These are phyloP conservation scores for Perkinsus marinus DNA, from an alignment of 169 alveolate species.

Conservation along the genomic window DNA sequence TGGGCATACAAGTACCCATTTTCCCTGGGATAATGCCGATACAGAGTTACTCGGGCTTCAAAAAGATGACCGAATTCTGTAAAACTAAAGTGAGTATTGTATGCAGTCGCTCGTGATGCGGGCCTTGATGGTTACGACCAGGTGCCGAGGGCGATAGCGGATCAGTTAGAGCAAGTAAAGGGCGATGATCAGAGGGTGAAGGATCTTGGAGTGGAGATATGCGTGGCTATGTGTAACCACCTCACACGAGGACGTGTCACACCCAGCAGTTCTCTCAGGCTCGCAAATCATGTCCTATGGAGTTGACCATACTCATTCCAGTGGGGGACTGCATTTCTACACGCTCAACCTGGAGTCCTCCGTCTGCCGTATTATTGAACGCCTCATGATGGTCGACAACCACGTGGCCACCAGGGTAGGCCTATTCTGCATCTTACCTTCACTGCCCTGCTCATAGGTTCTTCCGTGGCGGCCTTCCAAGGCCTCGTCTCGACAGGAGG, in stretches of 20 bases:
- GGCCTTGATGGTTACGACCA: background rate
- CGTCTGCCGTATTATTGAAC: constrained; percentile 23
- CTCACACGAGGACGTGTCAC: background rate
- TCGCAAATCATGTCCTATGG: background rate
- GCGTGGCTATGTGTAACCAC: background rate
- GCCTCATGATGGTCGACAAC: constrained; percentile 17
- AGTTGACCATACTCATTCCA: background rate
- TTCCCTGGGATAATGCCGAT: constrained; percentile 55
- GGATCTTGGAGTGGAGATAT: constrained; percentile 14
- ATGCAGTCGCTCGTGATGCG: background rate
- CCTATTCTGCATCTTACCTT: background rate
- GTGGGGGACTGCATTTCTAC: constrained; percentile 38
- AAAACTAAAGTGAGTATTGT: constrained; percentile 28
- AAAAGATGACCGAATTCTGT: constrained; percentile 33
- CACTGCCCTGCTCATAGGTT: background rate
- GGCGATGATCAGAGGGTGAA: constrained; percentile 42
- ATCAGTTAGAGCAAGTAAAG: constrained; percentile 31
- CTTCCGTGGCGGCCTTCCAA: background rate
- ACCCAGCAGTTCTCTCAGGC: constrained; percentile 6
- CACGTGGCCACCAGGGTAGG: background rate
- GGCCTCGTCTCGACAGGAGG: background rate
- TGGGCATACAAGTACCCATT: constrained; percentile 27
- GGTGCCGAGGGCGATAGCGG: constrained; percentile 2
- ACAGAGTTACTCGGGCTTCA: constrained; percentile 39
- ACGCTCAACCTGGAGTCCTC: constrained; percentile 45